Percentiles rank a stretch among this genome's conserved stretches.
phyloP scores from a whole-genome alignment of 352 stramenopile genomes.

The Phytophthora multivora region DNA sequence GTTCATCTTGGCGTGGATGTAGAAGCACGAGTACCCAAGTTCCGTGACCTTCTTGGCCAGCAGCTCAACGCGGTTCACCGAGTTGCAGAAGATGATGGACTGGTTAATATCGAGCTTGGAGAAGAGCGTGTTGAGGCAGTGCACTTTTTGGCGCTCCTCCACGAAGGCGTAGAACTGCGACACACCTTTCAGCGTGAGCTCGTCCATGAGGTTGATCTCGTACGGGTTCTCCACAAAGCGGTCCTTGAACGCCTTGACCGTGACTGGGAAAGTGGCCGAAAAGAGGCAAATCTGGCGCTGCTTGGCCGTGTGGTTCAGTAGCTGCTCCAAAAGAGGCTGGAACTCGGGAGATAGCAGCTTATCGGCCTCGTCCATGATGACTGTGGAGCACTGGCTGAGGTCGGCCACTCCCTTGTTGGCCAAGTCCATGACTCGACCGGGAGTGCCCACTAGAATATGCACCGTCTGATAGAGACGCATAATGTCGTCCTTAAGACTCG shows the following conservation, averaged over 20 bases:
- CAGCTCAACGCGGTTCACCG: slow-evolving; percentile 98
- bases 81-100: slow-evolving; percentile 99
- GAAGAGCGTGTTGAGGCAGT: slow-evolving; percentile 99
- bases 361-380: slow-evolving; percentile 99
- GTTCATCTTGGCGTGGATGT: slow-evolving; percentile 99
- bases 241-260: slow-evolving; percentile 99
- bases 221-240: slow-evolving; percentile 98
- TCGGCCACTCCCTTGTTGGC: slow-evolving; percentile 98
- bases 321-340: slow-evolving; percentile 97
- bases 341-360: slow-evolving; percentile 99
- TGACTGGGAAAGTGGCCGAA: slow-evolving; percentile 99
- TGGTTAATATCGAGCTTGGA: slow-evolving; percentile 99
- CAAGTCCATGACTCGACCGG: slow-evolving; percentile 98
- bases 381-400: slow-evolving; percentile 95
- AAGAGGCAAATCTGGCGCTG: slow-evolving; percentile 99
- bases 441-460: slow-evolving; percentile 99
- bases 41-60: slow-evolving; percentile 99
- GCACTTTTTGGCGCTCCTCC: slow-evolving; percentile 99
- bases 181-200: slow-evolving; percentile 98
- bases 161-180: slow-evolving; percentile 99
- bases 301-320: slow-evolving; percentile 94
- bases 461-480: slow-evolving; percentile 99
- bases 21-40: slow-evolving; percentile 99
- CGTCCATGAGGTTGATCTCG: slow-evolving; percentile 99
- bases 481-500: slow-evolving; percentile 99